phyloP scores from a whole-genome alignment of 2,329 filamentous ascomycete species.

The Trichoderma citrinoviride region DNA sequence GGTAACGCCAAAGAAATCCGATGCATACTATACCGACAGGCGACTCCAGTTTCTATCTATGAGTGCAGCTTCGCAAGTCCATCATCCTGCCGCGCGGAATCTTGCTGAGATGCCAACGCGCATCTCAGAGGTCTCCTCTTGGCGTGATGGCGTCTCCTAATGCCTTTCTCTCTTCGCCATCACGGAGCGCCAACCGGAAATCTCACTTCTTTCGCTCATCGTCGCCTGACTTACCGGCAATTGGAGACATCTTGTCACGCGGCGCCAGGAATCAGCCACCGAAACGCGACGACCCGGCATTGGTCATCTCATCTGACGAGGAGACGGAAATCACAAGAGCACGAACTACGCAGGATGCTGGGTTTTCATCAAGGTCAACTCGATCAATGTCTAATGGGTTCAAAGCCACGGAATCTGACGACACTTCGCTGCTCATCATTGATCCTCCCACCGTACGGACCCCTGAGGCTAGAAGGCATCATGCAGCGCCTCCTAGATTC shows the following conservation, averaged over 20 bases:
- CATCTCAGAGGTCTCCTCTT: slow-evolving; percentile 34
- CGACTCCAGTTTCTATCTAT: neutral
- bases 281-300: slow-evolving; percentile 38
- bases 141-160: slow-evolving; percentile 37
- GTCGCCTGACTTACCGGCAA: slow-evolving; percentile 55
- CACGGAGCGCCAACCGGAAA: slow-evolving; percentile 34
- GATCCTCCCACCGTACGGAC: slow-evolving; percentile 25
- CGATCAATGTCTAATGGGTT: neutral
- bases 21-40: neutral
- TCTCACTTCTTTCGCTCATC: slow-evolving; percentile 42
- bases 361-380: neutral
- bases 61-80: neutral
- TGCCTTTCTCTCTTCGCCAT: slow-evolving; percentile 33
- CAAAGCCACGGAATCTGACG: neutral
- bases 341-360: neutral
- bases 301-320: slow-evolving; percentile 39
- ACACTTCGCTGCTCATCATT: slow-evolving; percentile 26
- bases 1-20: neutral
- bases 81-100: slow-evolving; percentile 33
- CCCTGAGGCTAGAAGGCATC: slow-evolving; percentile 24
- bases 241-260: slow-evolving; percentile 47
- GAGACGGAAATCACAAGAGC: neutral
- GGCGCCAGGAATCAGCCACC: slow-evolving; percentile 32
- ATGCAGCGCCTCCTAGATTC: slow-evolving; percentile 14
- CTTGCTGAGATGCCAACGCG: slow-evolving; percentile 46